Conservation (phyloP, 2,329 filamentous ascomycete genomes). For the Aureobasidium sp. region DNA sequence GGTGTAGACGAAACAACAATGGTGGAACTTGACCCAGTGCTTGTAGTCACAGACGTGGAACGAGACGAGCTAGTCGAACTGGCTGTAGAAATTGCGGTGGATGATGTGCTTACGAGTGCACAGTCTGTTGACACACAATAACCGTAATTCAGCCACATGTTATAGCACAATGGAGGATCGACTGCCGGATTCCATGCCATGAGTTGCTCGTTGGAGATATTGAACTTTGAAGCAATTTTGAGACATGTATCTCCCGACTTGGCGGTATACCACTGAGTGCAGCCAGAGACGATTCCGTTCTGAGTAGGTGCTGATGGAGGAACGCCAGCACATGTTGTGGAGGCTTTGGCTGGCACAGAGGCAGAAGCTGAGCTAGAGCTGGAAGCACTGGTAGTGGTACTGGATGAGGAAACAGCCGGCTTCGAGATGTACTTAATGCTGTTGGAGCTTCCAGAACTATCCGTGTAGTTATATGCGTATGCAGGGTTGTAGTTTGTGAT, state of each 20-base stretch:
- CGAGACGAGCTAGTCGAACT: constrained; percentile 6
- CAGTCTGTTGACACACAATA: constrained; percentile 24
- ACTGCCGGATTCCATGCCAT: constrained; percentile 25
- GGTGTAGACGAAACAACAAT: constrained; percentile 36
- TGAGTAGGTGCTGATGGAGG: constrained; percentile 22
- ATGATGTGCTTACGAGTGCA: neutral
- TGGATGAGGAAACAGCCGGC: neutral
- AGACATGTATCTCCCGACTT: constrained; percentile 22
- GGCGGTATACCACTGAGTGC: constrained; percentile 24
- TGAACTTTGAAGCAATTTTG: constrained; percentile 18
- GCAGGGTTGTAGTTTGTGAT: constrained; percentile 43
- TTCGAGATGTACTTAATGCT: constrained; percentile 50
- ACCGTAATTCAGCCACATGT: constrained; percentile 21
- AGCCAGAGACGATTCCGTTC: constrained; percentile 21
- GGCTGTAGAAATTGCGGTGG: neutral
- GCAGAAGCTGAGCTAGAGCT: neutral
- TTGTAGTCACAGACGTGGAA: neutral
- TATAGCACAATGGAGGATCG: constrained; percentile 19
- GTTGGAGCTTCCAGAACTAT: constrained; percentile 32
- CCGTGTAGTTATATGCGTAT: constrained; percentile 44
- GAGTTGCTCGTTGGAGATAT: constrained; percentile 20
- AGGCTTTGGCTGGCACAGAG: neutral
- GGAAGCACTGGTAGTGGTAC: neutral
- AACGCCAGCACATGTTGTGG: constrained; percentile 12
- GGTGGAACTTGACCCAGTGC: constrained; percentile 40